Base-by-base conservation (phyloP, 1,284 basidiomycete genomes). In the Sporisorium iseilematis-ciliati region DNA sequence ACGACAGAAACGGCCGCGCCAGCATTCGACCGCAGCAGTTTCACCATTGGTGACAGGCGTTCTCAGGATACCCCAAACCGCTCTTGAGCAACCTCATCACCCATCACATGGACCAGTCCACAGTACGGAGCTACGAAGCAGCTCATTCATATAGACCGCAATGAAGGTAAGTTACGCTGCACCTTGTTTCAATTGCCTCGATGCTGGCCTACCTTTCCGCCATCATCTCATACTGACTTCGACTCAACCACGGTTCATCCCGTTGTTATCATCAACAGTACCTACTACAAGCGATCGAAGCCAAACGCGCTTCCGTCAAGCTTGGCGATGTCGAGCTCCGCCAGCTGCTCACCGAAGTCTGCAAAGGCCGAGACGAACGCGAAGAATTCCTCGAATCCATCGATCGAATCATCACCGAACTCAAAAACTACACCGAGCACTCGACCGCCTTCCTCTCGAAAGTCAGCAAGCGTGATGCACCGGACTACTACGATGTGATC, bases 401-500 rank as follows among this genome's bases (percentile, higher is more conserved):
- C 53, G 82, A 83, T 48, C 73, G 83, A 14, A 78, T 85, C 58
- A 62, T 85, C 57, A 80, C 75, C 35, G 83, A 85, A 52, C 78
- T 85, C 50, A 77, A 79, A 18, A 82, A 79, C 63, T 83, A 83
- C 57, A 79, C 77, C n/a, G 83, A 84, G 52, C 82, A 85, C 53
- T 82, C 82, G 4, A 70, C 72, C 41, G 82, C 82, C 23, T 85
- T 85, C 53, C 69, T 85, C 23, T 68, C 77, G 51, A 81, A 81
- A 31, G 84, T 85, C 0, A 72, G 65, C 68, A 85, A 85, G 52
- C 69, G 83, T 23, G 84, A 84, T 67, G 83, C 83, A 5, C 82
- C 84, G 11, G 84, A 85, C 65, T 85, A 85, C 56, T 85, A 85
- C 65, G 84, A 85, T 31, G 57, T 76, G 10, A 77, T 80, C 42